A percentile compares a stretch with the other conserved stretches of the same genome.
Conservation (phyloP, 2,329 filamentous ascomycete genomes). For the Fusarium xyrophilum region DNA sequence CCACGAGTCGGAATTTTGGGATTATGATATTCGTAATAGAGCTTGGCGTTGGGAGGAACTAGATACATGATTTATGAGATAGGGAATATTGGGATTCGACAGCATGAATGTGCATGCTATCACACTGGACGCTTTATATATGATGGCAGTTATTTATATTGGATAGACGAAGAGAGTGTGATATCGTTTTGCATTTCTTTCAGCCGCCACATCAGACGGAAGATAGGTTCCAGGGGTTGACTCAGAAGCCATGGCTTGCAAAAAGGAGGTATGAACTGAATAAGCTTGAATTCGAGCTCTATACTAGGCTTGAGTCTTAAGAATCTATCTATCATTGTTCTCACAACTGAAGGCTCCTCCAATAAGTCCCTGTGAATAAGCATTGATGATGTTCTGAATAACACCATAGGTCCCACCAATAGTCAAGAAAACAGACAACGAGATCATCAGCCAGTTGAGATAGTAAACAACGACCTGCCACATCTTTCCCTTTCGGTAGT, state of each 20-base stretch:
- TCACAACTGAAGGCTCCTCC: constrained; percentile 17
- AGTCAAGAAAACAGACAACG: constrained; percentile 2
- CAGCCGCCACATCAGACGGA: neutral
- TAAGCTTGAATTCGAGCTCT: rapidly evolving
- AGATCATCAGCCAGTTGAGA: constrained; percentile 18
- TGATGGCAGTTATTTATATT: neutral
- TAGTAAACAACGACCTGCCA: constrained; percentile 14
- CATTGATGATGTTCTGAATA: constrained; percentile 17
- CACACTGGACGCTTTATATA: rapidly evolving
- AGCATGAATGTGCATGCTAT: neutral
- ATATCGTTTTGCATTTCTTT: neutral
- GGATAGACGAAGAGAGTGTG: neutral
- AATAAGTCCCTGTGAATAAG: constrained; percentile 10
- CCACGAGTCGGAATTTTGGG: neutral
- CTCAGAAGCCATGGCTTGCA: rapidly evolving
- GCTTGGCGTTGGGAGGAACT: neutral
- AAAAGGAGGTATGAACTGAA: neutral
- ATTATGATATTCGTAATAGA: neutral
- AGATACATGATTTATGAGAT: neutral
- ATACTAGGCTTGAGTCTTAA: no score
- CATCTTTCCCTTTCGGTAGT: constrained; percentile 4
- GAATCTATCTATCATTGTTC: constrained; percentile 7
- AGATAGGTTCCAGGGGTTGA: rapidly evolving
- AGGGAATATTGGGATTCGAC: neutral
- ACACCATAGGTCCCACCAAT: constrained; percentile 21